Evolutionary conservation across 768 basidiomycete genomes (phyloP), one percentile per base, ranked within the genome.

Genomic region (Trametopsis cervina): DNA sequence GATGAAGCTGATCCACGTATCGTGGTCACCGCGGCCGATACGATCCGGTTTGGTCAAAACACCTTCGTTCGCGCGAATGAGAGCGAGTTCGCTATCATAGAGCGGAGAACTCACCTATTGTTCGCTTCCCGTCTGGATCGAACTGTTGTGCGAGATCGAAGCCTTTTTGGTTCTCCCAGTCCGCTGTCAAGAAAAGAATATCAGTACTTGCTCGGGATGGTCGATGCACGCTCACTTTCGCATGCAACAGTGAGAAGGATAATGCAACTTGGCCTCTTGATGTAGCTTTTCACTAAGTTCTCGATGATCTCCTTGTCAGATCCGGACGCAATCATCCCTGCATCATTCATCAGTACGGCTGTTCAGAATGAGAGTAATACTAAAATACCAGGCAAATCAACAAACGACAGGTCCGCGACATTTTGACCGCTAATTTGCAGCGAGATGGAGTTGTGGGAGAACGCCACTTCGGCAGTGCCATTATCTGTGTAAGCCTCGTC

Each of bases 91-190:
- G n/a, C 33, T 35, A 10, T n/a, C 17, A 35, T n/a, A 35, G n/a
- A 35, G 7, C 29, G 29, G 12, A 21, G 24, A 7, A 56, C 73
- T 12, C 51, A 85, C 87, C 85, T 13, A 89, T 81, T 0, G 85
- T 89, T 3, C 85, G 72, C 42, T 71, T 72, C 0, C 86, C 85
- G 1, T 76, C 64, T 0, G 80, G 77, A 51, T 89, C 85, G 41
- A 74, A 65, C 12, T 65, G 42, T 55, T 80, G 81, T 0, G 83
- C 78, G 0, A 89, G 65, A n/a, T 74, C 67, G 49, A 83, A 79
- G 0, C 86, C 86, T 0, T 81, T 82, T 60, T 89, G 86, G 37
- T 86, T 90, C 54, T 89, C 83, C 17, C 85, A 85, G 52, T 90
- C 85, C 44, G 85, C 88, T 89, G 46, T 9, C 13, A 40, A 37